phyloP scores from a whole-genome alignment of 495 filamentous ascomycete species.

The Hypoxylon cercidicola region DNA sequence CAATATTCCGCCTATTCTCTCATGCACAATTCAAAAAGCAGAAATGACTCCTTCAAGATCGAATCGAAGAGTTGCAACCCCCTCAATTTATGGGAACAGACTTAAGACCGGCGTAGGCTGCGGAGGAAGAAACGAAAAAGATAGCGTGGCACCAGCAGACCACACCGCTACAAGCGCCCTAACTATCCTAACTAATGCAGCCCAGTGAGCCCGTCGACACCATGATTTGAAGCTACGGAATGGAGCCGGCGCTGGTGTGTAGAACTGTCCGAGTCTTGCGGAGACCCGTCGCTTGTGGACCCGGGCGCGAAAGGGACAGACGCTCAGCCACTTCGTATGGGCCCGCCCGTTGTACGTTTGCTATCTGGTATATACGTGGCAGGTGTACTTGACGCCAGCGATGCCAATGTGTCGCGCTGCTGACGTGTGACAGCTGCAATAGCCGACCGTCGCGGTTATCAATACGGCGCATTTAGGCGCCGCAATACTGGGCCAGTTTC shows the following conservation, averaged over 20 bases:
- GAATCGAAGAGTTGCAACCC: conserved; percentile 21
- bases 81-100: conserved; percentile 41
- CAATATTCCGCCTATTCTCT: conserved; percentile 3
- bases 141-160: conserved; percentile 41
- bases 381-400: conserved; percentile 16
- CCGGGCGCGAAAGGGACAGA: conserved; percentile 1
- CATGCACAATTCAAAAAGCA: conserved; percentile 1
- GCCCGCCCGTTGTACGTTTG: neutral
- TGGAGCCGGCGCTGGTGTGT: conserved; percentile 22
- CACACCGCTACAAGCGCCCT: conserved; percentile 15
- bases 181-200: conserved; percentile 23
- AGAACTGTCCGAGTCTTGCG: conserved; percentile 21
- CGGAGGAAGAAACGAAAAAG: conserved; percentile 19
- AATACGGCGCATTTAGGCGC: conserved; percentile 3
- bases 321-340: conserved; percentile 3
- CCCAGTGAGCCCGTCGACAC: conserved; percentile 14
- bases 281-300: conserved; percentile 11
- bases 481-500: conserved; percentile 1
- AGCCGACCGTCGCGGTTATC: conserved; percentile 14
- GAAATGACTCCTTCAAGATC: conserved; percentile 8
- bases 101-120: conserved; percentile 21
- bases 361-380: conserved; percentile 41
- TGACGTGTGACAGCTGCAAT: conserved; percentile 22
- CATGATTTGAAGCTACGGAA: conserved; percentile 28
- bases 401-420: neutral